Evolutionary conservation across 2,329 filamentous ascomycete genomes (phyloP), one percentile per base, ranked within the genome.

Genomic region (Fusarium metavorans): DNA sequence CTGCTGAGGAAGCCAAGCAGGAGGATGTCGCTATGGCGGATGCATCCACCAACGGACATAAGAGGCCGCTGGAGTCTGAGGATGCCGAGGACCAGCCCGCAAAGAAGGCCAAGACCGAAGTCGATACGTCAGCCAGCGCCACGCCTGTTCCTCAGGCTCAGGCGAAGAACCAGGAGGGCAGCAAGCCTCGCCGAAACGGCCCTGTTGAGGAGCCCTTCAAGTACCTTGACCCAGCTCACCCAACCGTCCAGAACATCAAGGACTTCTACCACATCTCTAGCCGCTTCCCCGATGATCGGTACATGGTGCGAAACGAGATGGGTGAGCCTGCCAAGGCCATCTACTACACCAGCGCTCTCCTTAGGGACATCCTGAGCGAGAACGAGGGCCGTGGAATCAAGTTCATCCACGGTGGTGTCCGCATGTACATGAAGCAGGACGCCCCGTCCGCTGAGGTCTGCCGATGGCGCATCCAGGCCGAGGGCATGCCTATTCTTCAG

Each of bases 361-460:
- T 95, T 25, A 93, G 95, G 35, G 93, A 96, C 74, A 97, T 99
- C 64, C 88, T 99, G 5, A 90, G 88, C 5, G 89, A 93, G 80
- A 99, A 99, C 82, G 95, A 98, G 83, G 94, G 95, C 50, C 92
- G 93, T 32, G 95, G 95, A 54, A 92, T 98, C 83, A 97, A 97
- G 82, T 98, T 99, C 81, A 94, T 99, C 59, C 97, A 99, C 84
- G 96, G 93, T 60, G 97, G 97, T 74, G 95, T 99, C 37, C 97
- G 97, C 85, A 98, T 98, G 95, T 99, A 97, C 82, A 97, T 98
- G 87, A 98, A 97, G 87, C 96, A 98, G 83, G 95, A 98, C 80
- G 93, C 94, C 0, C 95, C 97, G 69, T 93, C 92, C 6, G 92
- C 93, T 39, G 93, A 95, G 64, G 93, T 97, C 37, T 98, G 95